Conservation (phyloP, 805 yeast genomes). For the Yarrowia yakushimensis region DNA sequence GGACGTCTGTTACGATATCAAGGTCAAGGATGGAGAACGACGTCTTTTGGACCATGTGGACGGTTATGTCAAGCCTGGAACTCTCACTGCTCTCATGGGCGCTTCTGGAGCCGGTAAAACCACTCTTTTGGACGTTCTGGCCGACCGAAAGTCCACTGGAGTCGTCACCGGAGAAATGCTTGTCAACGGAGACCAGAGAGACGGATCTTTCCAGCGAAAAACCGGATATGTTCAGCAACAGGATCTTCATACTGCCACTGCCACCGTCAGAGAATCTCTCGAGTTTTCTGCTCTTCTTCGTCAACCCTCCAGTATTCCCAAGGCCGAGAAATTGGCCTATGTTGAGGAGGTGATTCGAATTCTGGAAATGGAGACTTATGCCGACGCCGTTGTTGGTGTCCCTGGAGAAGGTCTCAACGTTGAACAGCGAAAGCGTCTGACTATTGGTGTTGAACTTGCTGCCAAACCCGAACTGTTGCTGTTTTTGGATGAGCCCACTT, state of each 20-base stretch:
- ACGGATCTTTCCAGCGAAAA: constrained; percentile 5
- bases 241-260: not conserved
- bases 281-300: constrained; percentile 6
- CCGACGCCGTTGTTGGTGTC: not conserved
- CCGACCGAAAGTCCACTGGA: constrained; percentile 2
- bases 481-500: not conserved
- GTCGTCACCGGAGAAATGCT: constrained; percentile 1
- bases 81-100: not conserved
- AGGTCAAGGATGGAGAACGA: constrained; percentile 50
- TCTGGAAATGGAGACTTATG: not conserved
- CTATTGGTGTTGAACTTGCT: not conserved
- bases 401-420: constrained; percentile 6
- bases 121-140: not conserved
- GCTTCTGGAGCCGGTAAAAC: not conserved
- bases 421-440: constrained; percentile 2
- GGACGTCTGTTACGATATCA: constrained; percentile 66
- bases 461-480: not conserved
- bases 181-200: not conserved
- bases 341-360: not conserved
- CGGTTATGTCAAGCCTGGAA: constrained; percentile 5
- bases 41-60: constrained; percentile 44
- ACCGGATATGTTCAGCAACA: constrained; percentile 1
- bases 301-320: not conserved
- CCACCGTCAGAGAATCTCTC: not conserved
- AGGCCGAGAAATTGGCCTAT: not conserved